Base-by-base conservation (phyloP, 192 early-diverging fungal species). In the Diversispora epigaea region DNA sequence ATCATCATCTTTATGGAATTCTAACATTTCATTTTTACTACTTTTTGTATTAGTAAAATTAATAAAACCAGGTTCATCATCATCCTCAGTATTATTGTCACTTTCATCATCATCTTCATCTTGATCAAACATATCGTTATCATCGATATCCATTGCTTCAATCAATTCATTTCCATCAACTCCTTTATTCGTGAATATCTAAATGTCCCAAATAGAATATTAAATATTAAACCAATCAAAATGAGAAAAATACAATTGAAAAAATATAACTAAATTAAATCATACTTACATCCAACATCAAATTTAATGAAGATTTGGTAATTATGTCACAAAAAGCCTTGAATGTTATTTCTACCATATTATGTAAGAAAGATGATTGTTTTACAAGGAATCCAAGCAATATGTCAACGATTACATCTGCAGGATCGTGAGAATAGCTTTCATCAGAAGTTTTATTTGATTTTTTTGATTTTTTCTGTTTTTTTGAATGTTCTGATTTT, bases 341-440 rank as follows among this genome's bases (percentile, higher is more conserved):
- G 86, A 99, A 99, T 52, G 92, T 91, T 68, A 92, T 88, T 62
- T 92, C 89, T 25, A 94, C 87, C 67, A 98, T 78, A 21, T 84
- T 86, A 44, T 93, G 85, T 64, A 96, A 80, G 11, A 92, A 73
- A 47, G 86, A 84, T 41, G 93, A 95, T 8, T 93, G 90, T 76
- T 92, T 93, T 55, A 92, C 89, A 81, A 99, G 79, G 81, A 98
- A 91, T 73, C 91, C 89, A 68, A 99, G 81, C 62, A 99, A 80
- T 41, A 97, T 92, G 82, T 99, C 97, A 6, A 95, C 84, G 71
- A 99, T 86, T 57, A 99, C 96, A 73, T 98, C 96, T n/a, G 94
- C 86, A 2, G 96, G 95, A 71, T 89, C 82, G 39, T 84, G 89
- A 67, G 91, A 88, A 41, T 88, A 32, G 25, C 25, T 32, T 32